Evolutionary conservation across 805 yeast genomes (phyloP), one percentile per base, ranked within the genome.

Genomic region (Metschnikowia borealis): DNA sequence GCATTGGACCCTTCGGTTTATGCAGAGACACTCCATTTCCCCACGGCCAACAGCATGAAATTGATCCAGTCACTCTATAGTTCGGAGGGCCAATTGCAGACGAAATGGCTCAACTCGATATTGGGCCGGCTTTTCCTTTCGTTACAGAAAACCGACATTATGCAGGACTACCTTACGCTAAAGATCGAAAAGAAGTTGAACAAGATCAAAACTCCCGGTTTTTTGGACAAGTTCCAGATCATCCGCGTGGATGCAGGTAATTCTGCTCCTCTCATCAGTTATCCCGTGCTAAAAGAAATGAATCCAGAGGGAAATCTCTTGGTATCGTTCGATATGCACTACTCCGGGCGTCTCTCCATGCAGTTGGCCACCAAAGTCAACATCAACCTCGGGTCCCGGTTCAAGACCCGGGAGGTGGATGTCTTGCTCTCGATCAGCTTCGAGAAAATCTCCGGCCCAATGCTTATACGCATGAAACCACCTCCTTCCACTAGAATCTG

Each of bases 401-500:
- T 90, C 69, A 83, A 79, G 53, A 82, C 85, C 41, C 72, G 88
- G 47, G 96, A 87, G 56, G 87, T 92, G 38, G 85, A 86, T 47
- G 70, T 94, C 34, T 76, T 86, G 23, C 69, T 94, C 46, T 81
- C 86, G 15, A 81, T 91, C 1, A 83, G 85, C 1, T 67, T 92
- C 44, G 79, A 80, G 49, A 81, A 76, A 57, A 57, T 94, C 3
- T 82, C 84, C 46, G 99, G 99, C 0, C 86, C 87, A 1, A 56
- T 92, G 50, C 62, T 87, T 0, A 60, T 91, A 18, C 71, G 79
- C 38, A 63, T 92, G 33, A 94, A 94, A 62, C 89, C 95, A 1
- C 96, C 97, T 1, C 98, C 99, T 7, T 84, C 96, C 1, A 83
- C 82, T 47, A 78, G 99, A 60, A 61, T 94, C 1, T 94, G 99